Base-by-base conservation (phyloP, 495 filamentous ascomycete genomes). In the Lepidopterella palustris region DNA sequence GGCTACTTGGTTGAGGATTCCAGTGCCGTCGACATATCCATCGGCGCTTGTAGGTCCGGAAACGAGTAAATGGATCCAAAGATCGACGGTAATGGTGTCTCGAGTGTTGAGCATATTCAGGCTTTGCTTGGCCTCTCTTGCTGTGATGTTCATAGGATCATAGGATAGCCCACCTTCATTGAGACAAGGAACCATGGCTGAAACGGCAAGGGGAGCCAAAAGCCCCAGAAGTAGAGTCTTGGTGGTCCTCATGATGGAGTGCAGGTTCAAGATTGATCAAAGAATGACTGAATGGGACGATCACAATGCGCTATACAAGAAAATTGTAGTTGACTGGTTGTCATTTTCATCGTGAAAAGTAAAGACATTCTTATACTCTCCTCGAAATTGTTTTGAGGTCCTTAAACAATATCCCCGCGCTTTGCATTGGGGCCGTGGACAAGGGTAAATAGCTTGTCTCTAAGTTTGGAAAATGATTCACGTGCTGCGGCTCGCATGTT, bases 61-160 rank as follows among this genome's bases (percentile, higher is more conserved):
- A 0, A 55, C 49, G 28, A 68, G 53, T 28, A 68, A 18, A 42
- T 68, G 66, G 29, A 61, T 48, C 48, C 58, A 68, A 21, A 60
- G 53, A 11, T 63, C 58, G 59, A 68, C 48, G 2, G 8, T 55
- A 13, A 45, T 31, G 5, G 27, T 49, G 27, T 59, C 56, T n/a
- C 57, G 61, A n/a, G 35, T 56, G 1, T 52, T 24, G 2, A 64
- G 42, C 25, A 5, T 23, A 32, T 50, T 59, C n/a, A 64, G 40
- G 23, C 10, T 32, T 28, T 42, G 39, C 20, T 49, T 18, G 27
- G 25, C 31, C 23, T 59, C n/a, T 13, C n/a, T 15, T 8, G 57
- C 21, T 1, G 56, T 58, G 42, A 59, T 59, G 13, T 59, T 64
- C 5, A 59, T n/a, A 6, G 61, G 31, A 24, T 59, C 50, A 25